Conservation (phyloP, 2,329 filamentous ascomycete species). For the Tolypocladium ovalisporum region DNA sequence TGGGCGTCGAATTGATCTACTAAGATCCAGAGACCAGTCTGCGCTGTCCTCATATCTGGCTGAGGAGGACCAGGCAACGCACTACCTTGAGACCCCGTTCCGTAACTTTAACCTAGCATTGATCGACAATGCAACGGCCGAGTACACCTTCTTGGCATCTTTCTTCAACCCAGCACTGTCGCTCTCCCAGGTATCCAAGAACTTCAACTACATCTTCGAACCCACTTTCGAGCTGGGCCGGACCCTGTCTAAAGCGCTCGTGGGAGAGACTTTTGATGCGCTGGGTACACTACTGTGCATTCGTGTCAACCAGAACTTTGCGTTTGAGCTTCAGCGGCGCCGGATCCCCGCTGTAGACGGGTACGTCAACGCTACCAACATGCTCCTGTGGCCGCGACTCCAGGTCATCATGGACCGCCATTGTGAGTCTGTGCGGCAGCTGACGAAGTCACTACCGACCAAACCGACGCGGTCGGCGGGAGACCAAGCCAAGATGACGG, state of each 20-base stretch:
- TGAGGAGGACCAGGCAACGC: conserved; percentile 75
- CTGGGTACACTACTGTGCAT: conserved; percentile 86
- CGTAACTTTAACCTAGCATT: conserved; percentile 90
- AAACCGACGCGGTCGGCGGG: conserved; percentile 29
- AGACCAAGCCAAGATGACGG: conserved; percentile 52
- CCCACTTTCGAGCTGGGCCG: conserved; percentile 81
- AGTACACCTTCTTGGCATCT: conserved; percentile 85
- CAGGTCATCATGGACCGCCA: conserved; percentile 91
- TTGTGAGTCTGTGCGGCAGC: conserved; percentile 69
- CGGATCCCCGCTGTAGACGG: conserved; percentile 81
- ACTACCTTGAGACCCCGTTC: conserved; percentile 86
- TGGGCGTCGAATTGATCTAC: conserved; percentile 72
- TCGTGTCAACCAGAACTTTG: conserved; percentile 83
- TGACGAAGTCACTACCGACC: conserved; percentile 41
- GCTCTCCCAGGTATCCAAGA: conserved; percentile 67
- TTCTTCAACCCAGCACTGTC: conserved; percentile 77
- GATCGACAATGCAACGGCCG: conserved; percentile 85
- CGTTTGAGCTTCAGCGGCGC: conserved; percentile 85
- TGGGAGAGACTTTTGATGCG: conserved; percentile 69
- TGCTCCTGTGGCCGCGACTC: conserved; percentile 93
- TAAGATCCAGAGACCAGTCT: conserved; percentile 61
- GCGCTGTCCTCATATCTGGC: conserved; percentile 82
- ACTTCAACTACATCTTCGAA: conserved; percentile 81
- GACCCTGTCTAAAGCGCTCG: conserved; percentile 61
- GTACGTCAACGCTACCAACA: conserved; percentile 90